Evolutionary conservation across 495 filamentous ascomycete genomes (phyloP).

Genomic region (Gamarada debralockiae): DNA sequence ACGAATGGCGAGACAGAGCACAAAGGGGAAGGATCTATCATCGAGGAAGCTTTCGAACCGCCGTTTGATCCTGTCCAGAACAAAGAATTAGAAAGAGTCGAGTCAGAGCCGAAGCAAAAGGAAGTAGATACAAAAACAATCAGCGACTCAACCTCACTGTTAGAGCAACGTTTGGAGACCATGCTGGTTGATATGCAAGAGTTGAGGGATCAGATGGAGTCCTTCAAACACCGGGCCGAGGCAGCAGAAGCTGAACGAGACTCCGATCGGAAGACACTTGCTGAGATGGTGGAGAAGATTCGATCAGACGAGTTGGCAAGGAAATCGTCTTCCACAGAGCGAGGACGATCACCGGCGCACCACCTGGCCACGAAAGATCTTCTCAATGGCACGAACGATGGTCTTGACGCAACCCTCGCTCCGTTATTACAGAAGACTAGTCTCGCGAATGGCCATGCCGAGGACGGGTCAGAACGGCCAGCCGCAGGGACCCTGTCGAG

Average conservation of each 20-base stretch:
- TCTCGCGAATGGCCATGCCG: slow-evolving; percentile 38
- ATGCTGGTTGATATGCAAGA: slow-evolving; percentile 82
- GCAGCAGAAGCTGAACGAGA: slow-evolving; percentile 71
- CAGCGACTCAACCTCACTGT: slow-evolving; percentile 24
- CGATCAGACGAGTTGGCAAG: slow-evolving; percentile 57
- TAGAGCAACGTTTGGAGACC: slow-evolving; percentile 72
- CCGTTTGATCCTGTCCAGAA: slow-evolving; percentile 6
- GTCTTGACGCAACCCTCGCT: not conserved
- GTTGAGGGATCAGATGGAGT: slow-evolving; percentile 74
- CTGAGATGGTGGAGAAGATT: slow-evolving; percentile 85
- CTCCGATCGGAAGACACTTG: slow-evolving; percentile 64
- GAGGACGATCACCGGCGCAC: slow-evolving; percentile 10
- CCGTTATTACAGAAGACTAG: slow-evolving; percentile 11
- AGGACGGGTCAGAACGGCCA: slow-evolving; percentile 26
- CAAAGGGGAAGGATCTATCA: slow-evolving; percentile 19
- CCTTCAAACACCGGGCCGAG: slow-evolving; percentile 72
- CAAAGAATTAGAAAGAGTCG: slow-evolving; percentile 9
- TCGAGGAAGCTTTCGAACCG: slow-evolving; percentile 33
- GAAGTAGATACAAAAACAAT: slow-evolving; percentile 23
- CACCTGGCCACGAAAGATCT: not conserved
- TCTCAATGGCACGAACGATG: slow-evolving; percentile 2
- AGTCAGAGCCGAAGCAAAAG: slow-evolving; percentile 33
- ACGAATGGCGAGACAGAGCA: slow-evolving; percentile 23
- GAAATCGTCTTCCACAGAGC: slow-evolving; percentile 24
- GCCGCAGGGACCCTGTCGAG: slow-evolving; percentile 26